Evolutionary conservation across 768 basidiomycete genomes (phyloP).

Genomic region (Lentinula edodes): DNA sequence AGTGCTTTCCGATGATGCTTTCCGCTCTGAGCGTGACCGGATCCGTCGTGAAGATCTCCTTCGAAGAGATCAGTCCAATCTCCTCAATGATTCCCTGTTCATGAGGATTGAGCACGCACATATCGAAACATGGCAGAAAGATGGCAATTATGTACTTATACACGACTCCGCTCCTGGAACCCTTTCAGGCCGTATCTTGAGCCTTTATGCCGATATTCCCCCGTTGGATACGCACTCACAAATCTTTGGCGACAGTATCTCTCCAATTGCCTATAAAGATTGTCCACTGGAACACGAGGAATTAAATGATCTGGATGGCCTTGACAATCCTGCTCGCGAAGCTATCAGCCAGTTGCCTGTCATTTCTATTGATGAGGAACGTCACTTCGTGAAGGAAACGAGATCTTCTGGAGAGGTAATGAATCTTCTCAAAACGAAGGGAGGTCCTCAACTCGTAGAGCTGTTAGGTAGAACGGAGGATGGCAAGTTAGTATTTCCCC

Average conservation of each 20-base stretch:
- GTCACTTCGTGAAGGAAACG: slow-evolving; percentile 6
- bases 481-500: slow-evolving; percentile 6
- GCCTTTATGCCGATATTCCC: slow-evolving; percentile 7
- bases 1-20: not conserved
- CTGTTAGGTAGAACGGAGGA: slow-evolving; percentile 10
- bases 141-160: slow-evolving; percentile 4
- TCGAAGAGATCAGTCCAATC: not conserved
- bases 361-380: slow-evolving; percentile 2
- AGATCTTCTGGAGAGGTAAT: not conserved
- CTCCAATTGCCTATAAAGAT: not conserved
- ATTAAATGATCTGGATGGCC: not conserved
- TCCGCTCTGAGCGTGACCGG: not conserved
- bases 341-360: slow-evolving; percentile 3
- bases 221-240: slow-evolving; percentile 1
- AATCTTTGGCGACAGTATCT: slow-evolving; percentile 9
- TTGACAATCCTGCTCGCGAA: not conserved
- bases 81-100: not conserved
- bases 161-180: slow-evolving; percentile 8
- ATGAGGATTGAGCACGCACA: not conserved
- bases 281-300: not conserved
- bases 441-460: slow-evolving; percentile 6
- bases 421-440: slow-evolving; percentile 5
- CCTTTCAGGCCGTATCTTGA: slow-evolving; percentile 9
- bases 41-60: not conserved
- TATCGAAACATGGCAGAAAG: not conserved